These are phyloP conservation scores for Mucor mucedo DNA, from an alignment of 371 early-diverging fungal genomes.

Conservation along the genomic window DNA sequence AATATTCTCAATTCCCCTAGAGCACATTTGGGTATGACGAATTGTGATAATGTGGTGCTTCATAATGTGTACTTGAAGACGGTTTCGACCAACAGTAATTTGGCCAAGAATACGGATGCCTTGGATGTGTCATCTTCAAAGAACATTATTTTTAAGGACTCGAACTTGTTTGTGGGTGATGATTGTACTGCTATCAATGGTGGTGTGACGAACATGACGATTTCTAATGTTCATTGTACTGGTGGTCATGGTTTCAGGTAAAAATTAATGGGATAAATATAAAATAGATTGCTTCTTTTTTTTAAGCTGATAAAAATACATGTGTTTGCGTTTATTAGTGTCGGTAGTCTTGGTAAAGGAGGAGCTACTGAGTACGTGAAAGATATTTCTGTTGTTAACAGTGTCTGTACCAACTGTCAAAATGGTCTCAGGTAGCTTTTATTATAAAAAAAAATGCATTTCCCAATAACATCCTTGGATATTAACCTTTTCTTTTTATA, in stretches of 20 bases:
- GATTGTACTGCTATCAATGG: constrained; percentile 43
- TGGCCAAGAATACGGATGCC: constrained; percentile 41
- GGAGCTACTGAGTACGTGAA: constrained; percentile 32
- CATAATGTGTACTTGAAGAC: constrained; percentile 29
- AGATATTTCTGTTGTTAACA: constrained; percentile 26
- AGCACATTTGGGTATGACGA: constrained; percentile 37
- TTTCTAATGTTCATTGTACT: constrained; percentile 29
- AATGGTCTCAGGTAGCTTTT: constrained; percentile 28
- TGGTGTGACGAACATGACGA: constrained; percentile 34
- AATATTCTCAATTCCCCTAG: constrained; percentile 38
- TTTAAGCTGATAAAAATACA: background rate
- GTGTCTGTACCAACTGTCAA: constrained; percentile 39
- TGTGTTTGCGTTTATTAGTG: constrained; percentile 10
- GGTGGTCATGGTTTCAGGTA: constrained; percentile 38
- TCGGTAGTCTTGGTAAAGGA: constrained; percentile 43
- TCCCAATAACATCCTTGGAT: no score
- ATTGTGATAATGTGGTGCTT: constrained; percentile 28
- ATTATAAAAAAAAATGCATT: no score
- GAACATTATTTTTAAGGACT: constrained; percentile 29
- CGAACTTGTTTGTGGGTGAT: constrained; percentile 33
- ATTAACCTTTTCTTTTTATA: no score
- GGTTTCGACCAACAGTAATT: constrained; percentile 27
- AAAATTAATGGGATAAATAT: no score
- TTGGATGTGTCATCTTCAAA: constrained; percentile 39
- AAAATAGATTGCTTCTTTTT: background rate